Evolutionary conservation across 192 early-diverging fungal species (phyloP), one percentile per base, ranked within the genome.

Genomic region (Anaeromyces robustus): DNA sequence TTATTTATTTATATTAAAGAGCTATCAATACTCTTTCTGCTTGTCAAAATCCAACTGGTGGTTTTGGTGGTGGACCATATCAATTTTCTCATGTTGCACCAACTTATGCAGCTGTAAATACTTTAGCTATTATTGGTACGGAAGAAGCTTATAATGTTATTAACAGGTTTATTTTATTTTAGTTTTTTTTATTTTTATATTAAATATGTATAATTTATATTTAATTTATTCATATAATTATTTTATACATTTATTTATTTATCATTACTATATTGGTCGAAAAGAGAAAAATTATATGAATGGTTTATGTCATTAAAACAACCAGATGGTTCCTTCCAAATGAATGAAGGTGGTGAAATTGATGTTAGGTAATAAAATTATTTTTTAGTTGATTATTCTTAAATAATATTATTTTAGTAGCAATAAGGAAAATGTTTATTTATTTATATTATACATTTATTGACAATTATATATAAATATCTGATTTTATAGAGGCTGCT

Each of bases 331-430:
- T 94, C 94, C 5, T 99, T 97, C 86, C 86, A 85, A 0, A 95
- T 97, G 94, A 94, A 95, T 83, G 85, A 92, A 1, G 95, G 90
- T n/a, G 96, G 96, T 12, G 97, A 99, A 86, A 90, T 95, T 11
- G 97, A 99, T 83, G 92, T 96, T 37, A 88, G 94, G 89, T 89
- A 84, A n/a, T n/a, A n/a, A n/a, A n/a, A n/a, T n/a, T n/a, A n/a
- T n/a, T n/a, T n/a, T n/a, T n/a, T n/a, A n/a, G n/a, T n/a, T n/a
- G n/a, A n/a, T n/a, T n/a, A n/a, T n/a, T n/a, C n/a, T n/a, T n/a
- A n/a, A n/a, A n/a, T n/a, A n/a, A n/a, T n/a, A n/a, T n/a, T n/a
- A n/a, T n/a, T n/a, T n/a, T n/a, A n/a, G n/a, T n/a, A n/a, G n/a
- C n/a, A n/a, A n/a, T n/a, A n/a, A n/a, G n/a, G n/a, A n/a, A n/a